Base-by-base conservation (phyloP, 176 grass and related monocot species). In the Eremochloa ophiuroides region DNA sequence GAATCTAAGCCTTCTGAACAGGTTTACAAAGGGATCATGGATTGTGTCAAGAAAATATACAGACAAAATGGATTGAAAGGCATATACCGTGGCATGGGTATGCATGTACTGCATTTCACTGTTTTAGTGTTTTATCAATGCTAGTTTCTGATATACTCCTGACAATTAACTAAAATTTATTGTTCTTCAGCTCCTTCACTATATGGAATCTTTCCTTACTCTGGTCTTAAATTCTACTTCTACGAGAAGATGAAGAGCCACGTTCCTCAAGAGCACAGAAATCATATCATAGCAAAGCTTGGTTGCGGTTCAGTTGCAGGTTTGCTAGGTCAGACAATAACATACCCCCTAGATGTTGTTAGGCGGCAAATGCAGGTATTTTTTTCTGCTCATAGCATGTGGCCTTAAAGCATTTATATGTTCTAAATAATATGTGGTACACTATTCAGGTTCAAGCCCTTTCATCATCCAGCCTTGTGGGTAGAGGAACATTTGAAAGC, bases 181-280 rank as follows among this genome's bases (percentile, higher is more conserved):
- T 82, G 71, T 6, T 81, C 61, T 65, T 67, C 73, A 99, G 96
- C 82, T 70, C 96, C 96, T 79, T 95, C 96, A 27, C 85, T 99
- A 59, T 93, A 93, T 85, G 96, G 96, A 89, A 99, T 99, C 65
- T 95, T 99, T 65, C 96, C 96, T 77, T 99, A 95, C 63, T 95
- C 93, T 64, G 93, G 93, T 65, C 89, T 99, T 68, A 99, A 99
- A 74, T 99, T 99, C 80, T 95, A 95, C 62, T 99, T 99, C 66
- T 95, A 99, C 58, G 93, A 99, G 87, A 88, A 93, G 83, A 93
- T 99, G 96, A 99, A 99, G 82, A 88, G 74, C 10, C 85, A 70
- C 77, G 93, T 99, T 62, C 91, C 91, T 82, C 86, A 93, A 88
- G 84, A 99, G 61, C 90, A 90, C 48, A 91, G 88, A 84, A 99